phyloP scores from a whole-genome alignment of 805 yeast genomes.

The Ogataea philodendri region DNA sequence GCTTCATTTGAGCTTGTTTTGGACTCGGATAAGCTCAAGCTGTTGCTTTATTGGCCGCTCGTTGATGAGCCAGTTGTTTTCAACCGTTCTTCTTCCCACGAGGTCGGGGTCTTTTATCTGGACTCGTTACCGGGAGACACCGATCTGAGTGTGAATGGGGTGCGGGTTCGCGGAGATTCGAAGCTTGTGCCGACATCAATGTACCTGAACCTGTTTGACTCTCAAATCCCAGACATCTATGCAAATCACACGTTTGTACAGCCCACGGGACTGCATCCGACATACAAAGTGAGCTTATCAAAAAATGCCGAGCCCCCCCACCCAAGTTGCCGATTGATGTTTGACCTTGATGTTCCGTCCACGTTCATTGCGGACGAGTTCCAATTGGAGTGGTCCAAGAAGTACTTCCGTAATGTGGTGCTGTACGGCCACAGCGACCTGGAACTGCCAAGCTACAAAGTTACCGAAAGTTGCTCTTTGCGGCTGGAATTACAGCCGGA shows the following conservation, averaged over 20 bases:
- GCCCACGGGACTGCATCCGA: constrained; percentile 30
- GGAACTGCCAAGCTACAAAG: constrained; percentile 32
- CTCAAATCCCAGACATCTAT: constrained; percentile 14
- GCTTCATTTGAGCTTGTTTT: constrained; percentile 24
- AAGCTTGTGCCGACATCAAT: constrained; percentile 26
- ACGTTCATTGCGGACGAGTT: constrained; percentile 29
- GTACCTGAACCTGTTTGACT: constrained; percentile 23
- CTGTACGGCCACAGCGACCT: constrained; percentile 28
- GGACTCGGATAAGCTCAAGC: constrained; percentile 12
- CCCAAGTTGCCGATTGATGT: constrained; percentile 23
- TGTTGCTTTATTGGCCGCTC: constrained; percentile 24
- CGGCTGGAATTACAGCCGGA: constrained; percentile 21
- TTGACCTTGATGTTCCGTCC: constrained; percentile 27
- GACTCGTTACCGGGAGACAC: constrained; percentile 19
- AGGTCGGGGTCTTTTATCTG: constrained; percentile 25
- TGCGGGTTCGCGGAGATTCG: constrained; percentile 14
- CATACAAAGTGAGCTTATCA: constrained; percentile 18
- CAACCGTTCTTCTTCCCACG: constrained; percentile 13
- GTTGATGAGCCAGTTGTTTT: constrained; percentile 16
- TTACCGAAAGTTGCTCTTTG: constrained; percentile 27
- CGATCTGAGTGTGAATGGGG: constrained; percentile 24
- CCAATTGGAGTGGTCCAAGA: constrained; percentile 20
- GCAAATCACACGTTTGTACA: constrained; percentile 17
- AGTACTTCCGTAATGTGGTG: constrained; percentile 10
- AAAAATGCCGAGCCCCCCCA: constrained; percentile 4